phyloP scores from a whole-genome alignment of 495 filamentous ascomycete genomes.

The Penicillium malachiteum region DNA sequence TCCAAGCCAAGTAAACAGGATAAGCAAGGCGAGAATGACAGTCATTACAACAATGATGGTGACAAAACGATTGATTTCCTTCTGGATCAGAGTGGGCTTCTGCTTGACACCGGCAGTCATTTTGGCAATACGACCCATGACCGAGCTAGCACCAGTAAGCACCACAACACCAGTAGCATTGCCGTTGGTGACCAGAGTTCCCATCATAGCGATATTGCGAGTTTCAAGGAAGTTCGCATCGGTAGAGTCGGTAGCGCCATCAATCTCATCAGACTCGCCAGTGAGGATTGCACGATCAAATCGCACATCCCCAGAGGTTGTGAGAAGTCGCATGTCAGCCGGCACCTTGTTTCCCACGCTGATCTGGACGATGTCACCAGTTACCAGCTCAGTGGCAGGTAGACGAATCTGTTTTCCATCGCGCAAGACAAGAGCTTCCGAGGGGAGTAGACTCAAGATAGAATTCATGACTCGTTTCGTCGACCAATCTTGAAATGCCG shows the following conservation, averaged over 20 bases:
- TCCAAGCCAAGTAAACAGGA: conserved; percentile 59
- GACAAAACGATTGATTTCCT: conserved; percentile 67
- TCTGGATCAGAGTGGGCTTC: conserved; percentile 64
- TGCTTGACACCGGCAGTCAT: conserved; percentile 63
- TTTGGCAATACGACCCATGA: conserved; percentile 69
- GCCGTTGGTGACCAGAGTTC: conserved; percentile 66
- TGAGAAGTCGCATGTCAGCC: conserved; percentile 67
- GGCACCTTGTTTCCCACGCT: conserved; percentile 69
- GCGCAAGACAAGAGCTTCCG: conserved; percentile 60
- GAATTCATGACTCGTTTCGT: conserved; percentile 64
- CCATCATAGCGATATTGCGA: conserved; percentile 69
- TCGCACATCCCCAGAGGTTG: conserved; percentile 63
- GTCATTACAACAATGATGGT: conserved; percentile 58
- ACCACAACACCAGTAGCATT: conserved; percentile 65
- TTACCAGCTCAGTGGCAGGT: conserved; percentile 59
- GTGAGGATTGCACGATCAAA: conserved; percentile 74
- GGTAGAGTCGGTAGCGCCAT: conserved; percentile 57
- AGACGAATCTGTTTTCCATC: conserved; percentile 51
- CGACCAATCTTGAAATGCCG: conserved; percentile 66
- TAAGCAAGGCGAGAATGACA: conserved; percentile 52
- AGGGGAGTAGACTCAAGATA: conserved; percentile 65
- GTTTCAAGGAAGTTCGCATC: conserved; percentile 75
- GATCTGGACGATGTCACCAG: conserved; percentile 66
- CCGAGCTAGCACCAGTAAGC: conserved; percentile 56
- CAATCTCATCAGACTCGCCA: conserved; percentile 63